Conservation (phyloP, 352 stramenopile species). For the Phytophthora meadii region DNA sequence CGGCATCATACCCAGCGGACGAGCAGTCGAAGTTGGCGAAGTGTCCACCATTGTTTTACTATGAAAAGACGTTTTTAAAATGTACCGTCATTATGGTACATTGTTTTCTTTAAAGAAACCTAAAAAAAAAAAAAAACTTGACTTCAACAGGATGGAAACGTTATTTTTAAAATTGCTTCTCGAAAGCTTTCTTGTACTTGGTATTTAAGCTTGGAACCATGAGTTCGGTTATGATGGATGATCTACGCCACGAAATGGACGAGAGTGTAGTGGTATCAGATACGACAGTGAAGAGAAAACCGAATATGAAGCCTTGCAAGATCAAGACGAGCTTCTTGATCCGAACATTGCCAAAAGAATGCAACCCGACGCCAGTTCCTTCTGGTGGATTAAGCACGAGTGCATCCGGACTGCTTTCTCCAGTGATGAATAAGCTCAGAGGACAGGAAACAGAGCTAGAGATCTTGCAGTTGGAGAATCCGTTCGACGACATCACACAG, state of each 20-base stretch:
- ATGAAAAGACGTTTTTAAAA: not conserved
- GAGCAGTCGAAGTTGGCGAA: conserved; percentile 5
- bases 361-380: conserved; percentile 69
- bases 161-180: too few species aligned
- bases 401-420: conserved; percentile 32
- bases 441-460: conserved; percentile 23
- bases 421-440: conserved; percentile 10
- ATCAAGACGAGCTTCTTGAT: conserved; percentile 73
- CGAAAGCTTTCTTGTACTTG: not conserved
- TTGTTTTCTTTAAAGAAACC: not conserved
- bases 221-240: conserved; percentile 48
- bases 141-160: too few species aligned
- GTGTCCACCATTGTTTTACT: conserved; percentile 33
- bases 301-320: conserved; percentile 18
- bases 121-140: too few species aligned
- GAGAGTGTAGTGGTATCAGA: not conserved
- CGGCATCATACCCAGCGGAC: conserved; percentile 1
- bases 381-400: conserved; percentile 10
- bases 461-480: conserved; percentile 55
- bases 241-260: conserved; percentile 62
- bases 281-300: conserved; percentile 14
- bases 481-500: conserved; percentile 83
- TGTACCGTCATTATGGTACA: not conserved
- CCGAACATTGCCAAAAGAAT: conserved; percentile 71
- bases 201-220: conserved; percentile 23